Evolutionary conservation across 306 rosid species (phyloP), one percentile per base, ranked within the genome.

Genomic region (Fragaria vesca): DNA sequence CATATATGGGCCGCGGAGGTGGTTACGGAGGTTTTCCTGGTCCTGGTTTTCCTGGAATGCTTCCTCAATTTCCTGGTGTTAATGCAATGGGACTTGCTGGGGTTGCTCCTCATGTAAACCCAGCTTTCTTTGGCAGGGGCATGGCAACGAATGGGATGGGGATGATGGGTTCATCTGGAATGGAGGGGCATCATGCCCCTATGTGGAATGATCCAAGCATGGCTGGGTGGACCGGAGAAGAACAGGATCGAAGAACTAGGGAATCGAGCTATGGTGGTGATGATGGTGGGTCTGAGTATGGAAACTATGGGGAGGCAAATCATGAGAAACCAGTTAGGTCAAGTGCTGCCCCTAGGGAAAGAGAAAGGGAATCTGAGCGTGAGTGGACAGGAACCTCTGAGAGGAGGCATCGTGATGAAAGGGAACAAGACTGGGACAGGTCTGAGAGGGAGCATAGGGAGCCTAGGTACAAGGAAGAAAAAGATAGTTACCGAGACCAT

Each of bases 21-120:
- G 85, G 85, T 50, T 83, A 83, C 47, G 90, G 87, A 50, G 90
- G 90, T 30, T 86, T 83, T 73, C 84, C 85, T 20, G 90, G 87
- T 46, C 87, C 81, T 67, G 78, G 80, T 36, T 86, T 78, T 60
- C 82, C 86, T 12, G 90, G 90, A 69, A 81, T 86, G 81, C 52
- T 86, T 66, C 80, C 87, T 69, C 82, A 85, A 50, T 86, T 83
- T 84, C 87, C 87, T 18, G 82, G 66, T 47, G 87, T 83, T 40
- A 79, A 79, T 47, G 9, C 81, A 6, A 79, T 86, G 85, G 90
- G 87, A 34, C 73, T 83, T 46, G 82, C 82, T 32, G 87, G 87
- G 42, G 87, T 86, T 69, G 87, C 90, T 54, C 90, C 90, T 71
- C 90, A 86, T 77, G 90, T 86, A 30, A 86, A 86, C 73, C 90